These are phyloP conservation scores for Aurantiochytrium sp. DNA, from an alignment of 108 stramenopile species.

Conservation along the genomic window DNA sequence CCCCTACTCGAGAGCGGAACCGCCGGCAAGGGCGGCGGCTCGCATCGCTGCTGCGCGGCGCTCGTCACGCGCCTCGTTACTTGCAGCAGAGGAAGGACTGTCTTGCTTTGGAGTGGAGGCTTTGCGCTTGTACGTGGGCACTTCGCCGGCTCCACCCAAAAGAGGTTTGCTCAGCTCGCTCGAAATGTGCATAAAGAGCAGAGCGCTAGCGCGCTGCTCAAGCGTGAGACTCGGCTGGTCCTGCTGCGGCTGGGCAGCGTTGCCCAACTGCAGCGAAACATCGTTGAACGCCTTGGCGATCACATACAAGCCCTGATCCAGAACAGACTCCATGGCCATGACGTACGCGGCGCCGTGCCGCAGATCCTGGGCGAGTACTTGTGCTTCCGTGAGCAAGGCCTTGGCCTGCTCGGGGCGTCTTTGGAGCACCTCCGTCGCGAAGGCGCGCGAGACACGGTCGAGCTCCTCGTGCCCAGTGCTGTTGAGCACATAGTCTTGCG, in stretches of 20 bases:
- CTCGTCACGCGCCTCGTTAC: not conserved
- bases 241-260: not conserved
- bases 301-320: not conserved
- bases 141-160: not conserved
- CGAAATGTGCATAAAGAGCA: not conserved
- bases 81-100: too few species aligned
- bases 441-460: not conserved
- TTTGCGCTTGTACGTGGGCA: not conserved
- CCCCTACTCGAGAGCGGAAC: not conserved
- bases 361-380: not conserved
- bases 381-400: not conserved
- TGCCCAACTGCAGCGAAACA: not conserved
- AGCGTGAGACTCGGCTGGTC: not conserved
- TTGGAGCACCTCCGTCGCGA: not conserved
- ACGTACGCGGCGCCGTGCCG: not conserved
- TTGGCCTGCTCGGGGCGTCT: not conserved
- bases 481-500: not conserved
- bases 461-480: not conserved
- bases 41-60: not conserved
- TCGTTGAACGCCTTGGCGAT: not conserved
- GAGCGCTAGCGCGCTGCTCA: not conserved
- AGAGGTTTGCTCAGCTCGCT: not conserved
- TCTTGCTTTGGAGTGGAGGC: not conserved
- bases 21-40: not conserved
- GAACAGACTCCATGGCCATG: not conserved